phyloP scores from a whole-genome alignment of 208 protist genomes.

The Crithidia brevicula region DNA sequence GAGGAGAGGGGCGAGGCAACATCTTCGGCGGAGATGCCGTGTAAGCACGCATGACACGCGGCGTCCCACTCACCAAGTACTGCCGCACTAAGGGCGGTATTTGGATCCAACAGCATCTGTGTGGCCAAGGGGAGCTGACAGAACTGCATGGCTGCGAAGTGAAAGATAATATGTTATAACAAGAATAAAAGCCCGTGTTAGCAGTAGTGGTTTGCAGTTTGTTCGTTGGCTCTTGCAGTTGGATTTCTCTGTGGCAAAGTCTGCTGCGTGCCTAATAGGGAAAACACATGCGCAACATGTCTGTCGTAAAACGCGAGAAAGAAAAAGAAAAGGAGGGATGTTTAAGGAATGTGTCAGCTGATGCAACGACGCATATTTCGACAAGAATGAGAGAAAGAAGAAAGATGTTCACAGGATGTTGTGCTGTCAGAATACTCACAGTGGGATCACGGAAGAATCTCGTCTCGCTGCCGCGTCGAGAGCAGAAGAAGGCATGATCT shows the following conservation, averaged over 20 bases:
- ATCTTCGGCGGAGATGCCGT: not conserved
- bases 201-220: too few relatives aligned
- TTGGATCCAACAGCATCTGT: slow-evolving; percentile 24
- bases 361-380: too few relatives aligned
- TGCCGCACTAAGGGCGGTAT: not conserved
- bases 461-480: slow-evolving; percentile 6
- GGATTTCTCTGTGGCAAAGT: too few relatives aligned
- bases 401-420: not conserved
- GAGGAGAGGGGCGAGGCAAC: not conserved
- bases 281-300: too few relatives aligned
- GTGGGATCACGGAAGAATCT: not conserved
- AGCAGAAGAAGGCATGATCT: not conserved
- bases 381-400: not conserved
- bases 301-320: not conserved
- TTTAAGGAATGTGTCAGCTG: too few relatives aligned
- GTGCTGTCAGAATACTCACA: too few relatives aligned
- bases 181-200: not conserved
- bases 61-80: slow-evolving; percentile 11
- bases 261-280: too few relatives aligned
- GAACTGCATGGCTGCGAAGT: not conserved
- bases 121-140: slow-evolving; percentile 18
- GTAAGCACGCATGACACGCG: not conserved
- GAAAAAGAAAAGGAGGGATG: slow-evolving; percentile 11
- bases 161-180: not conserved
- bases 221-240: too few relatives aligned